Base-by-base conservation (phyloP, 1,284 basidiomycete genomes). In the Puccinia polysora region DNA sequence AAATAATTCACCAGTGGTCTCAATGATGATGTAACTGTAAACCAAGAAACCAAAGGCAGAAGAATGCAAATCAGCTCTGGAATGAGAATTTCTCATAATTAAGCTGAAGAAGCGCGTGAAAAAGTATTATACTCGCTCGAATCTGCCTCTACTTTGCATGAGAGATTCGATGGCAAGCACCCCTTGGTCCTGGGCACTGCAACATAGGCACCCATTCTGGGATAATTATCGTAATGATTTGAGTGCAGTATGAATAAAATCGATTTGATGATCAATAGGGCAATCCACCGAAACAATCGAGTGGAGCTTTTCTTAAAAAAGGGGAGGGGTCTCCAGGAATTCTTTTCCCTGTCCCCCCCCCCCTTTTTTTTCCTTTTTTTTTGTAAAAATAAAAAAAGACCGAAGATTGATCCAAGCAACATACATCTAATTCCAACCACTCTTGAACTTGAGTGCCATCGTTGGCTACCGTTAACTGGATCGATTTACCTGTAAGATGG, bases 161-260 rank as follows among this genome's bases (percentile, higher is more conserved):
- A 72, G 58, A 40, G 59, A 64, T 53, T 72, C 69, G 28, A 72
- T 63, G 15, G 69, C 69, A 28, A 59, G 5, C 15, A 72, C 69
- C 23, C 69, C 69, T 28, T 72, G 59, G 64, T 72, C 69, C 49
- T 72, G 69, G 25, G 69, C 69, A 30, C 69, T 72, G 23, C 69
- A 72, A 52, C 69, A 72, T n/a, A 72, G 23, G 50, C 69, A 72
- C 23, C 69, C 69, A 55, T 72, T 72, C 69, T 72, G 50, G n/a
- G 30, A n/a, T 36, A 12, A 10, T 1, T 10, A 25, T 25, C 49
- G 14, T 50, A 4, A 56, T 6, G 7, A 56, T 32, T n/a, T n/a
- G n/a, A n/a, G n/a, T n/a, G n/a, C n/a, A n/a, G n/a, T n/a, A n/a
- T 43, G 8, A 18, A 43, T 43, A 43, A 43, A 43, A 43, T 43